Percentiles rank a stretch among this genome's conserved stretches.
phyloP scores from a whole-genome alignment of 768 basidiomycete genomes.

The Russula lepida region DNA sequence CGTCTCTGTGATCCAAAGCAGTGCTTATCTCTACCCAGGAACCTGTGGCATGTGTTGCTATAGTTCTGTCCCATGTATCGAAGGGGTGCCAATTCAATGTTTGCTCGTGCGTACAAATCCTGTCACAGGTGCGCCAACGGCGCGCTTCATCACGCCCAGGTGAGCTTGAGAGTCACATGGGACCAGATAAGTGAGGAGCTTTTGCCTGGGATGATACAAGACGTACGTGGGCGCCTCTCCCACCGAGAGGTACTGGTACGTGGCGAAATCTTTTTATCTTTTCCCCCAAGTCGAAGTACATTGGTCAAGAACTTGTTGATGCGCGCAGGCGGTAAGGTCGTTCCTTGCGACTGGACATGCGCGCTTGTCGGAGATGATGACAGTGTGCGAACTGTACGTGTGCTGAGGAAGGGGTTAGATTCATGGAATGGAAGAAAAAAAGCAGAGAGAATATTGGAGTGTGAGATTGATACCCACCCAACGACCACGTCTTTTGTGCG shows the following conservation, averaged over 20 bases:
- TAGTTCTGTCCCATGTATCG: not conserved
- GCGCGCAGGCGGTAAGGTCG: slow-evolving; percentile 5
- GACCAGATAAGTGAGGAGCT: not conserved
- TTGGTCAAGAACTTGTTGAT: slow-evolving; percentile 13
- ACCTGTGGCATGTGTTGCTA: not conserved
- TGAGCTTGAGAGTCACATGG: slow-evolving; percentile 1
- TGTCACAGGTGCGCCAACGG: slow-evolving; percentile 8
- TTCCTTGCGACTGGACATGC: not conserved
- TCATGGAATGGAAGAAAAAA: not conserved
- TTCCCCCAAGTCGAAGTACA: slow-evolving; percentile 1
- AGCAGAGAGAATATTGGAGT: not conserved
- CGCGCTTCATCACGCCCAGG: slow-evolving; percentile 16
- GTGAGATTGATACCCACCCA: slow-evolving; percentile 13
- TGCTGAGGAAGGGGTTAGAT: slow-evolving; percentile 6
- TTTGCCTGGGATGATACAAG: not conserved
- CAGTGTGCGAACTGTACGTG: slow-evolving; percentile 18
- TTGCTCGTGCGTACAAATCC: slow-evolving; percentile 10
- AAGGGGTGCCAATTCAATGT: not conserved
- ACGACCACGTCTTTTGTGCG: slow-evolving; percentile 19
- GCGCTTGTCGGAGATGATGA: slow-evolving; percentile 5
- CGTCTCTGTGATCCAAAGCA: not conserved
- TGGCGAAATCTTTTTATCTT: not conserved
- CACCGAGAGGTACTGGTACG: not conserved
- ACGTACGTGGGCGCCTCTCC: slow-evolving; percentile 20
- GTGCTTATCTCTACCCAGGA: not conserved